These are phyloP conservation scores for Harringtonia aguacate DNA, from an alignment of 2,329 filamentous ascomycete species.

Conservation along the genomic window DNA sequence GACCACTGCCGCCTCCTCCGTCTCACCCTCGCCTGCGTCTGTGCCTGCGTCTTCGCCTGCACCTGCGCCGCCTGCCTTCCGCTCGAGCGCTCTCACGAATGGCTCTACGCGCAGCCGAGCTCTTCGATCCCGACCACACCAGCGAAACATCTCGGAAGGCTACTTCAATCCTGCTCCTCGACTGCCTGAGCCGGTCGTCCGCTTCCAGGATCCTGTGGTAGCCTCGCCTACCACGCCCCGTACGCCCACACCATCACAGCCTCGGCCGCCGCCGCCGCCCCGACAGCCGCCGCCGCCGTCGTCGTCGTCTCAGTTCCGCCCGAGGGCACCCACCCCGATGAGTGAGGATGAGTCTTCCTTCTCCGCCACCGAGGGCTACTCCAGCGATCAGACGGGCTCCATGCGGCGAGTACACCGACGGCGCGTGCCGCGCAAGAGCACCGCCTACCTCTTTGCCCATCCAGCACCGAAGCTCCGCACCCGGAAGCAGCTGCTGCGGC, in stretches of 20 bases:
- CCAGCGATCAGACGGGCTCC: constrained; percentile 24
- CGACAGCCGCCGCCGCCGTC: constrained; percentile 1
- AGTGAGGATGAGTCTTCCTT: constrained; percentile 40
- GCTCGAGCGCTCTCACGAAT: constrained; percentile 5
- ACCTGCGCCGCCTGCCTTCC: too few species aligned
- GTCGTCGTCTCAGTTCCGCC: constrained; percentile 5
- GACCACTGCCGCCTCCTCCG: background rate
- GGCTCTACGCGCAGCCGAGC: constrained; percentile 1
- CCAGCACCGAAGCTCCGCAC: constrained; percentile 48
- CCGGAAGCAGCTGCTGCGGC: constrained; percentile 55
- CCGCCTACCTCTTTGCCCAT: constrained; percentile 56
- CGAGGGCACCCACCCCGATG: constrained; percentile 16
- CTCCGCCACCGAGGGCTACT: constrained; percentile 34
- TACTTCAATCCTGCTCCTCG: constrained; percentile 1
- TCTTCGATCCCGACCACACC: constrained; percentile 2
- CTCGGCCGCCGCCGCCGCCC: constrained; percentile 6
- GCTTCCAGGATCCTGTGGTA: constrained; percentile 30
- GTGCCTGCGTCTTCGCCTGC: too few species aligned
- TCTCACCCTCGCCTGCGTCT: constrained; percentile 3
- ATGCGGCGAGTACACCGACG: constrained; percentile 22
- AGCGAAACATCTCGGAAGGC: constrained; percentile 7
- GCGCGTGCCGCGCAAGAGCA: constrained; percentile 42
- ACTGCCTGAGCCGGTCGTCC: constrained; percentile 28
- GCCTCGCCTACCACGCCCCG: constrained; percentile 2
- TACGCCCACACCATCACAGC: constrained; percentile 1